Evolutionary conservation across 306 rosid species (phyloP).

Genomic region (Cicer bijugum): DNA sequence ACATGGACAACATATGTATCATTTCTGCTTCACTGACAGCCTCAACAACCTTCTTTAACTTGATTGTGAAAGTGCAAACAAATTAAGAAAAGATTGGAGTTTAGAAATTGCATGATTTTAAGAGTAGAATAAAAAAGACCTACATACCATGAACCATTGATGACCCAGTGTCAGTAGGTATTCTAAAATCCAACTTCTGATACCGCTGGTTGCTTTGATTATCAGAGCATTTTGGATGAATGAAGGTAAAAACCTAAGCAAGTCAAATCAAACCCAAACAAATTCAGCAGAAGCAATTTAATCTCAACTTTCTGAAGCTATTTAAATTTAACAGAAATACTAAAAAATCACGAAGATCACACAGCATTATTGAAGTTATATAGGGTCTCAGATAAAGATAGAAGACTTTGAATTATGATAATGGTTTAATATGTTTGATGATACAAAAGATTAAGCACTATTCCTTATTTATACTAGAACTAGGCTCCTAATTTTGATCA

Average conservation of each 20-base stretch:
- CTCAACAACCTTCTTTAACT: neutral
- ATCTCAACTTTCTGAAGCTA: slow-evolving; percentile 15
- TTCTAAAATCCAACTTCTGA: slow-evolving; percentile 57
- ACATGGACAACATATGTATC: neutral
- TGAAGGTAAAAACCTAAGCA: slow-evolving; percentile 67
- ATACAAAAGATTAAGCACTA: neutral
- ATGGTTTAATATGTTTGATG: neutral
- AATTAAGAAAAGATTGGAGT: neutral
- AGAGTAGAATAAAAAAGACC: slow-evolving; percentile 6
- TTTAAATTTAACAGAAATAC: neutral
- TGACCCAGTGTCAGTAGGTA: slow-evolving; percentile 64
- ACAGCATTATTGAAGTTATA: neutral
- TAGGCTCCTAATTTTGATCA: neutral
- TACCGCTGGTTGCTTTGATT: slow-evolving; percentile 64
- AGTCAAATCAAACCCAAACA: slow-evolving; percentile 17
- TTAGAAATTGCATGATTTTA: neutral
- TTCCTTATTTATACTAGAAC: neutral
- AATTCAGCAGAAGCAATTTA: slow-evolving; percentile 30
- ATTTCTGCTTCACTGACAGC: neutral
- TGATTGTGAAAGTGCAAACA: neutral
- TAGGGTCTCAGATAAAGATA: neutral
- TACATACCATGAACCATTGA: slow-evolving; percentile 75
- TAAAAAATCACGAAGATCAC: neutral
- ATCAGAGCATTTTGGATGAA: slow-evolving; percentile 58
- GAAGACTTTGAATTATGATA: neutral